phyloP scores from a whole-genome alignment of 306 rosid species.

The Medicago ruthenica region DNA sequence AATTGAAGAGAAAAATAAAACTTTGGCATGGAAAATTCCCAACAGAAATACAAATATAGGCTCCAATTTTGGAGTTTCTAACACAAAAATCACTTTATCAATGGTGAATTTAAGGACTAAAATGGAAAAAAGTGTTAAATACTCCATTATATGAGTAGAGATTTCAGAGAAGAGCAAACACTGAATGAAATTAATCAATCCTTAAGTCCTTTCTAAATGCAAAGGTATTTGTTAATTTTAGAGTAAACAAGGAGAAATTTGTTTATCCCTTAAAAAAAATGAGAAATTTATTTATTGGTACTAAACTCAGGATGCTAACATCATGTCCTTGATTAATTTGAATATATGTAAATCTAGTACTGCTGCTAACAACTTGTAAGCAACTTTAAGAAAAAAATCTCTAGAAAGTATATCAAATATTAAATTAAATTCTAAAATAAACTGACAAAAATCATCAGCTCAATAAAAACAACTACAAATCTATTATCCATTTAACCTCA shows the following conservation, averaged over 20 bases:
- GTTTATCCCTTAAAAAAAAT: background rate
- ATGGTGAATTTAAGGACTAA: background rate
- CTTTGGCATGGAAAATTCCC: background rate
- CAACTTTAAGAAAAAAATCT: background rate
- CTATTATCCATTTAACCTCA: background rate
- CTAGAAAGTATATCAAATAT: background rate
- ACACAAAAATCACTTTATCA: background rate
- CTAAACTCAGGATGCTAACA: conserved; percentile 7
- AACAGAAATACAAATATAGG: background rate
- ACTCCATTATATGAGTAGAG: too few relatives aligned
- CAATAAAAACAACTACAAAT: background rate
- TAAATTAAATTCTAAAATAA: background rate
- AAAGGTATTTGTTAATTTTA: background rate
- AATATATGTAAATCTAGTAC: conserved; percentile 46
- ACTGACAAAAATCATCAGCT: conserved; percentile 9
- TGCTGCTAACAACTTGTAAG: conserved; percentile 28
- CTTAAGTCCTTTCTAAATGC: background rate
- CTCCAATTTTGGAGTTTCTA: background rate
- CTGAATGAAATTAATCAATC: background rate
- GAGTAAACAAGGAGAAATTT: conserved; percentile 14
- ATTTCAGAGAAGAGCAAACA: background rate
- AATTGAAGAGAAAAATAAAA: conserved; percentile 13
- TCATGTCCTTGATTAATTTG: conserved; percentile 33
- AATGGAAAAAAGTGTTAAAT: too few relatives aligned
- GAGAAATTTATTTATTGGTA: conserved; percentile 31